These are phyloP conservation scores for Penicillium griseofulvum DNA, from an alignment of 2,329 filamentous ascomycete species.

Conservation along the genomic window DNA sequence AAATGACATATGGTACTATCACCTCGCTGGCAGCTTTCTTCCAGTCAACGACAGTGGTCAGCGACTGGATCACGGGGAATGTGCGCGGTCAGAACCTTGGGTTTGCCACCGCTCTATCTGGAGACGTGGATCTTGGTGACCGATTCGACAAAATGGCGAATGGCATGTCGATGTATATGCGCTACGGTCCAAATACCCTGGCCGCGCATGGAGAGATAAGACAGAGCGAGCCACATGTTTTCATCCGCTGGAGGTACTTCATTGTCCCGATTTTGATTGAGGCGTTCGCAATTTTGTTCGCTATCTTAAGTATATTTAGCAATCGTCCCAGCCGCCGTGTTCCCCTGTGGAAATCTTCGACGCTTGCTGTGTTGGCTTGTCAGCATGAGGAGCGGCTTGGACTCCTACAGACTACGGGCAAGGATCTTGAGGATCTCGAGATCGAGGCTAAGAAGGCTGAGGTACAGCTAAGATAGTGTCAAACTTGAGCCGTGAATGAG, in stretches of 20 bases:
- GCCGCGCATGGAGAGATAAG: constrained; percentile 7
- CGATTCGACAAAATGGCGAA: constrained; percentile 15
- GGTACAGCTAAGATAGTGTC: constrained; percentile 10
- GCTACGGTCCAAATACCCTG: constrained; percentile 12
- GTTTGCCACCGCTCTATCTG: constrained; percentile 7
- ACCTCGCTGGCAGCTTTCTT: constrained; percentile 5
- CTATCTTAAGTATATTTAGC: constrained; percentile 12
- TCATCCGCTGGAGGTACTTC: constrained; percentile 16
- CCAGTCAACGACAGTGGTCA: constrained; percentile 9
- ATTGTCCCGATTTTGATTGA: constrained; percentile 14
- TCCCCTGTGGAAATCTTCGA: constrained; percentile 19
- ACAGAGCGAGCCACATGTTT: constrained; percentile 10
- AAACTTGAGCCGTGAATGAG: no score
- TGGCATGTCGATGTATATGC: constrained; percentile 14
- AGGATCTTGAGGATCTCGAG: constrained; percentile 9
- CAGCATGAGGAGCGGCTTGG: constrained; percentile 8
- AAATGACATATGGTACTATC: constrained; percentile 3
- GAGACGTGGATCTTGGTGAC: constrained; percentile 4
- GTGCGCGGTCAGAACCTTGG: constrained; percentile 10
- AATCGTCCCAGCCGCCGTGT: constrained; percentile 13
- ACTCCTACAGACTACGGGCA: constrained; percentile 7
- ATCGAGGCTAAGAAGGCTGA: constrained; percentile 5
- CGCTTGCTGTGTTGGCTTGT: constrained; percentile 17
- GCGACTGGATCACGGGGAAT: constrained; percentile 5
- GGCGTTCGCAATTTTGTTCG: constrained; percentile 10